phyloP scores from a whole-genome alignment of 2,329 filamentous ascomycete species.

The Paradendryphiella salina region DNA sequence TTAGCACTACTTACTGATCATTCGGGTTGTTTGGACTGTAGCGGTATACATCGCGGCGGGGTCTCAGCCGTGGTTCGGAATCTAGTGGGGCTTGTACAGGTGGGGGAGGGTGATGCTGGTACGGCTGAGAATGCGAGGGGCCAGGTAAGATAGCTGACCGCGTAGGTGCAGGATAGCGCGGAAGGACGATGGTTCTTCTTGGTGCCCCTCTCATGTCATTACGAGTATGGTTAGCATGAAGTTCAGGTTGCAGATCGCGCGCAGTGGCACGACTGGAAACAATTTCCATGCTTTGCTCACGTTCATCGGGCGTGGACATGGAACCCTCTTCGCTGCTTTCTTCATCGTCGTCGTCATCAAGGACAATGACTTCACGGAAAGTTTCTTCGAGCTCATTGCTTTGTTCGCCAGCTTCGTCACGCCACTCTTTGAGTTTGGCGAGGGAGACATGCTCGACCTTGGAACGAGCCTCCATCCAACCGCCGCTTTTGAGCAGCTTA shows the following conservation, averaged over 20 bases:
- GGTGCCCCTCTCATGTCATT: constrained; percentile 23
- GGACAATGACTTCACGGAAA: constrained; percentile 65
- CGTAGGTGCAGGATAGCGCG: constrained; percentile 17
- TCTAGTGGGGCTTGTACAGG: constrained; percentile 5
- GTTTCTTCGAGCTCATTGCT: constrained; percentile 62
- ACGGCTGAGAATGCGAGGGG: constrained; percentile 12
- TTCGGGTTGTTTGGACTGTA: constrained; percentile 14
- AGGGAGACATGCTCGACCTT: constrained; percentile 60
- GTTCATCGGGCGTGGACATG: constrained; percentile 26
- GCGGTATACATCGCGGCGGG: constrained; percentile 12
- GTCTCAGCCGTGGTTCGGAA: constrained; percentile 3
- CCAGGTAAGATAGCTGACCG: constrained; percentile 8
- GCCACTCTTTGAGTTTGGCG: constrained; percentile 63
- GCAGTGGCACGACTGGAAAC: constrained; percentile 39
- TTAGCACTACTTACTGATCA: constrained; percentile 25
- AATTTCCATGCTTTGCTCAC: constrained; percentile 41
- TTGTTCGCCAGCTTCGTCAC: constrained; percentile 59
- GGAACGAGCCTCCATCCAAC: constrained; percentile 59
- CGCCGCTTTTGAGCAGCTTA: constrained; percentile 56
- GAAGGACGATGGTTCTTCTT: constrained; percentile 32
- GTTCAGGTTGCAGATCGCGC: constrained; percentile 37
- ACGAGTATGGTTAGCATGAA: constrained; percentile 19
- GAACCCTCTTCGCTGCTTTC: constrained; percentile 46
- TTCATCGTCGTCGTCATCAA: constrained; percentile 65
- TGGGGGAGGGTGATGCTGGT: constrained; percentile 10